These are phyloP conservation scores for Lindgomyces ingoldianus DNA, from an alignment of 495 filamentous ascomycete genomes.

Conservation along the genomic window DNA sequence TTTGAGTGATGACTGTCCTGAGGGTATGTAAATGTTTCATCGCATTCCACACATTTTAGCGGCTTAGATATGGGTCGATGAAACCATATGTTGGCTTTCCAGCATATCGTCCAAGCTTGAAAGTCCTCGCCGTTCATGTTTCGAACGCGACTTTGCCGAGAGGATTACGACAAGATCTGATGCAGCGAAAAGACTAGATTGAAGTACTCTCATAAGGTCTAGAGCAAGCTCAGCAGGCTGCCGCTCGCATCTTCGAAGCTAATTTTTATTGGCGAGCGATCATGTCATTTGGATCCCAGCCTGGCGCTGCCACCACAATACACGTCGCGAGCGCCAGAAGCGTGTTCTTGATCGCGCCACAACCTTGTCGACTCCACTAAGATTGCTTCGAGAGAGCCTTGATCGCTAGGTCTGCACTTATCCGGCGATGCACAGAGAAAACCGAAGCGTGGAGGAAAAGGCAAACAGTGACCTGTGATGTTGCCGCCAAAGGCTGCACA, in stretches of 20 bases:
- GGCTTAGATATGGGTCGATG: neutral
- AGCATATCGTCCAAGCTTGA: neutral
- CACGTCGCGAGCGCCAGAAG: neutral
- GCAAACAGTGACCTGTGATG: too few species aligned
- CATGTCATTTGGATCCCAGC: neutral
- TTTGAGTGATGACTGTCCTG: neutral
- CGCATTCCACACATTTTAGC: neutral
- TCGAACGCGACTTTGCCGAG: neutral
- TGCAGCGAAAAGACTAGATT: neutral
- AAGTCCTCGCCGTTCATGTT: conserved; percentile 4
- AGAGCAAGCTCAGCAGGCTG: neutral
- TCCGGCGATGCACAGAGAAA: neutral
- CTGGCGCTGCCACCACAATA: neutral
- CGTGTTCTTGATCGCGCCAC: conserved; percentile 1
- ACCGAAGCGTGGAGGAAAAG: neutral
- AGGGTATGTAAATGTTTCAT: neutral
- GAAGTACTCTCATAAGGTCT: neutral
- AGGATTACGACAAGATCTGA: neutral
- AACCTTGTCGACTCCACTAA: neutral
- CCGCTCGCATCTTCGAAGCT: neutral
- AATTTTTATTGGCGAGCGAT: neutral
- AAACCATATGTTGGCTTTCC: neutral
- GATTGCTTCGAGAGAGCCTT: neutral
- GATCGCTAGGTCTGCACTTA: neutral
- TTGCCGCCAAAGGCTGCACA: neutral